Base-by-base conservation (phyloP, 129 eudicot species). In the Heracleum sosnowskyi region DNA sequence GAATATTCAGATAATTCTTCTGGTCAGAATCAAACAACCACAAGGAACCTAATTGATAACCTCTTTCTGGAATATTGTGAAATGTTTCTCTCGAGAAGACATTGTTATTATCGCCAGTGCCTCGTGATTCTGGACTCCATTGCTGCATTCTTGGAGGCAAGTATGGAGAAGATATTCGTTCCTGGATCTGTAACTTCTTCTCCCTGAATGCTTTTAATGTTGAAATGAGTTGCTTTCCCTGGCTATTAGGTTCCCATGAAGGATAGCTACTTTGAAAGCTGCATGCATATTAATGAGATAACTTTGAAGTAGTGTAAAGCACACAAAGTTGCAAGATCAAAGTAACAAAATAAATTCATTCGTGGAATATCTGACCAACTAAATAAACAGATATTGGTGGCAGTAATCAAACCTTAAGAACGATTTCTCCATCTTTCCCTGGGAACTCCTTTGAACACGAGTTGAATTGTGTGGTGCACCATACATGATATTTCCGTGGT, bases 341-440 rank as follows among this genome's bases (percentile, higher is more conserved):
- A 40, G 76, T 12, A 40, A 40, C 28, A 39, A 36, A 72, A 17
- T 44, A 31, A 4, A 13, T 66, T 66, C 5, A 66, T 17, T 31
- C 20, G 7, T 31, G 39, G 24, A 15, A 41, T 62, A 42, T 77
- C 39, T 40, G 4, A 85, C 17, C 22, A 53, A 69, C 39, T n/a
- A 22, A 29, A 47, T 7, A 22, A 4, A 16, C 5, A 17, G 49
- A 74, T 26, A 62, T 11, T 34, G 57, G 2, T 42, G 39, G 64
- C 40, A n/a, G 22, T n/a, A 64, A 31, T 69, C 34, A 42, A 88
- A 87, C 97, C 98, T 90, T 80, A 95, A 57, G 82, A 95, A 90
- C 5, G 98, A 95, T 77, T 95, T 95, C 81, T 95, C 98, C 98
- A 95, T 90, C 86, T 95, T 95, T 68, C 98, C 98, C 75, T 95